Evolutionary conservation across 192 early-diverging fungal genomes (phyloP), one percentile per base, ranked within the genome.

Genomic region (Irineochytrium annulatum): DNA sequence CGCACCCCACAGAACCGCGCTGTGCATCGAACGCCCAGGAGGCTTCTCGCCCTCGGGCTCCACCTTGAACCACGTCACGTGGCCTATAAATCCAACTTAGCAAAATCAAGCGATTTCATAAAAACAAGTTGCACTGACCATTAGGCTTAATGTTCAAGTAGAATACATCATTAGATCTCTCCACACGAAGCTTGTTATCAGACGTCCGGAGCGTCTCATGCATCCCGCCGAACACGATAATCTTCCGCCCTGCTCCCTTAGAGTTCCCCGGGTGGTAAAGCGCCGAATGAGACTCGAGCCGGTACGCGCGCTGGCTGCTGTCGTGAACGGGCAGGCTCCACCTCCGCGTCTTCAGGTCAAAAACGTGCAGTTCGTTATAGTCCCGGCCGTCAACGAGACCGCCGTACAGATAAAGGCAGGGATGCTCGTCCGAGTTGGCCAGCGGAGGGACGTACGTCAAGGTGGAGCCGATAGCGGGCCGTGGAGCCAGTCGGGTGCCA

Each of bases 401-500:
- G 24, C 46, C 46, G 26, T 20, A 49, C 6, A 49, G 8, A 24
- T 22, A 49, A 8, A 49, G 46, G 11, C 22, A 6, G 24, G 46
- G 46, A 22, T 49, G 46, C 22, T 49, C 46, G 46, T 8, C 26
- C 24, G 11, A 6, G 11, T 8, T 8, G 24, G 46, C 17, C 11
- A 24, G 26, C 11, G 46, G 46, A 22, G 46, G 46, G 46, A 49
- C 46, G 24, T 49, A 49, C 5, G 46, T 49, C 46, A 49, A 49
- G 11, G 46, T 22, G 6, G 46, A 22, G 6, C 11, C 46, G 5
- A 24, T 6, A 24, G 17, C 13, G 13, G 11, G 11, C 24, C 22
- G 13, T 6, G 46, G 46, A 17, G 46, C 46, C 11, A 41, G 37
- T 41, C n/a, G 8, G 37, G 37, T n/a, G 8, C 37, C 37, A n/a